These are phyloP conservation scores for Aspergillus fumigatus DNA, from an alignment of 2,329 filamentous ascomycete species.

Conservation along the genomic window DNA sequence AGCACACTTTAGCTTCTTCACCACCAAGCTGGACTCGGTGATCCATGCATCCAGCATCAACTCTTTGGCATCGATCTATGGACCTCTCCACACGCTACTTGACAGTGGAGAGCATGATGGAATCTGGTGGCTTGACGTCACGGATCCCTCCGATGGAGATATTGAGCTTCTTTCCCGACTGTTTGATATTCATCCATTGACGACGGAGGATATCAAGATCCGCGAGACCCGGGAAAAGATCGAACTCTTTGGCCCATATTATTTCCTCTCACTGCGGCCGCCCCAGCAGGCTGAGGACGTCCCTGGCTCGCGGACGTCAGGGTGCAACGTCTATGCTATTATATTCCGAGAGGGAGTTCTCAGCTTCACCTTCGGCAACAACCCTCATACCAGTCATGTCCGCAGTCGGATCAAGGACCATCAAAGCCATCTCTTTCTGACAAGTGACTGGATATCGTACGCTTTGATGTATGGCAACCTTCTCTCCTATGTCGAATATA, in stretches of 20 bases:
- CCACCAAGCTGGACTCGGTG: constrained; percentile 81
- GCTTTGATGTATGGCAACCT: constrained; percentile 71
- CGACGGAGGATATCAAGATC: constrained; percentile 87
- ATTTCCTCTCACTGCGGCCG: constrained; percentile 90
- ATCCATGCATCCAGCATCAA: constrained; percentile 81
- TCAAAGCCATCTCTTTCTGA: constrained; percentile 85
- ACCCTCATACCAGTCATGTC: constrained; percentile 79
- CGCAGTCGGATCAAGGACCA: constrained; percentile 81
- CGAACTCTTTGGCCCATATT: constrained; percentile 93
- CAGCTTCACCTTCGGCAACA: constrained; percentile 83
- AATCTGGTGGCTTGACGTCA: constrained; percentile 96
- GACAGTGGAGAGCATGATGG: constrained; percentile 55
- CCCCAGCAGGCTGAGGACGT: constrained; percentile 73
- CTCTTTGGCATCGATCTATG: constrained; percentile 75
- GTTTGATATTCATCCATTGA: constrained; percentile 90
- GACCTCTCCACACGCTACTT: constrained; percentile 64
- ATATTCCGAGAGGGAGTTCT: constrained; percentile 90
- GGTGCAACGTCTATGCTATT: constrained; percentile 88
- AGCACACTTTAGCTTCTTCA: constrained; percentile 89
- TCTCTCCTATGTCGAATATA: background rate
- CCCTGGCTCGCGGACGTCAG: constrained; percentile 73
- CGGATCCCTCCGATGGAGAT: constrained; percentile 80
- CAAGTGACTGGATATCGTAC: constrained; percentile 96
- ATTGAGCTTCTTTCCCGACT: constrained; percentile 83
- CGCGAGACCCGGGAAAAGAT: constrained; percentile 95